Conservation (phyloP, 345 rosid genomes). For the Syzygium jambos region DNA sequence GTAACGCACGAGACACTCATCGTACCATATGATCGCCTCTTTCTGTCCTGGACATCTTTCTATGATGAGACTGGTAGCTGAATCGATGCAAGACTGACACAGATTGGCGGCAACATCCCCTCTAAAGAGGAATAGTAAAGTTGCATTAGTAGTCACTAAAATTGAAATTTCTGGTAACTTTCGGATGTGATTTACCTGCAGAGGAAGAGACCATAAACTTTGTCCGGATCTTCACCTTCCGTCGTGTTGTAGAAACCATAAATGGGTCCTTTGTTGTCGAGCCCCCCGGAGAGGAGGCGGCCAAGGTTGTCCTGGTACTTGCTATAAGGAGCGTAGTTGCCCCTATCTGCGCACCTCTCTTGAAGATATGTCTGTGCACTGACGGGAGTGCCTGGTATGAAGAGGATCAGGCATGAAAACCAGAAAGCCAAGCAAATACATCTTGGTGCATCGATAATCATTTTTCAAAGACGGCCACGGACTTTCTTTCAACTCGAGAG, state of each 20-base stretch:
- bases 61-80: neutral
- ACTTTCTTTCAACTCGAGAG: neutral
- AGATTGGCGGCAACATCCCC: neutral
- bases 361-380: neutral
- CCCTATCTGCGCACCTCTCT: neutral
- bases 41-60: constrained; percentile 10
- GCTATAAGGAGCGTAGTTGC: neutral
- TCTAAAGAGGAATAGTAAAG: constrained; percentile 1
- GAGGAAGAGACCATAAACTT: constrained; percentile 8
- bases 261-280: neutral
- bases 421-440: neutral
- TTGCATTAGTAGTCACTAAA: neutral
- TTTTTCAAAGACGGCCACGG: neutral
- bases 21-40: constrained; percentile 25
- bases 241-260: neutral
- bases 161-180: neutral
- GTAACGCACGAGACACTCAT: constrained; percentile 23
- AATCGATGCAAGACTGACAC: constrained; percentile 7
- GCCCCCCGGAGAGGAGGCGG: neutral
- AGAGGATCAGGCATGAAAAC: neutral
- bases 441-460: neutral
- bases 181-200: neutral
- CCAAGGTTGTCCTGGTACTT: neutral
- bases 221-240: neutral
- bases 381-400: neutral